Base-by-base conservation (phyloP, 208 protist genomes). In the Phytomonas sp. region DNA sequence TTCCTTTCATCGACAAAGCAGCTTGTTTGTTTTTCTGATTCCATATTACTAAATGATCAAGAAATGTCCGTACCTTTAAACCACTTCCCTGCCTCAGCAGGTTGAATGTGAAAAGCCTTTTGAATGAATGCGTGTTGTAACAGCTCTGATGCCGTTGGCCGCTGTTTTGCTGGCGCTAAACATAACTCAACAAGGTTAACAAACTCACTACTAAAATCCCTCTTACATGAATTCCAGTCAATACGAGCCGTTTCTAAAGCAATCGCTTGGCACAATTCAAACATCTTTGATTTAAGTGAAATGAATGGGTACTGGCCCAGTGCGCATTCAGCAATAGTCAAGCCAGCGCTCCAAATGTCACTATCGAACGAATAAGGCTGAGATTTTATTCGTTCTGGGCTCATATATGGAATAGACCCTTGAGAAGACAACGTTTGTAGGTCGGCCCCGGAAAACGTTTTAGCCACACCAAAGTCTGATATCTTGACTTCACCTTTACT, bases 401-500 rank as follows among this genome's bases (percentile, higher is more conserved):
- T 96, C 96, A 97, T 97, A 79, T 98, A 98, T 7, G 93, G 88
- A 65, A 94, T 75, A n/a, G 96, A 97, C 0, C 95, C 95, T 60
- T 97, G 93, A 6, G 86, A 76, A 11, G 92, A 93, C 5, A 94
- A 71, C 20, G 91, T 96, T 70, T 93, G 79, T 32, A 87, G 70
- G 69, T 93, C 84, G 6, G 75, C 85, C 34, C 84, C 86, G 43
- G 80, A 88, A 73, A 94, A 90, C 15, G 74, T 92, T 67, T 92
- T 93, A 17, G 96, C 95, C 0, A 99, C 89, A 23, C 98, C 97
- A 82, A 99, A 99, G 77, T 99, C 98, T 9, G 93, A 96, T 15
- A 99, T 93, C 80, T 99, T 99, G 23, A 98, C 86, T 30, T 95
- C 80, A 60, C 97, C 97, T 17, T 96, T 91, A 8, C 82, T 87